These are phyloP conservation scores for Cardiospermum halicacabum DNA, from an alignment of 345 rosid species.

Conservation along the genomic window DNA sequence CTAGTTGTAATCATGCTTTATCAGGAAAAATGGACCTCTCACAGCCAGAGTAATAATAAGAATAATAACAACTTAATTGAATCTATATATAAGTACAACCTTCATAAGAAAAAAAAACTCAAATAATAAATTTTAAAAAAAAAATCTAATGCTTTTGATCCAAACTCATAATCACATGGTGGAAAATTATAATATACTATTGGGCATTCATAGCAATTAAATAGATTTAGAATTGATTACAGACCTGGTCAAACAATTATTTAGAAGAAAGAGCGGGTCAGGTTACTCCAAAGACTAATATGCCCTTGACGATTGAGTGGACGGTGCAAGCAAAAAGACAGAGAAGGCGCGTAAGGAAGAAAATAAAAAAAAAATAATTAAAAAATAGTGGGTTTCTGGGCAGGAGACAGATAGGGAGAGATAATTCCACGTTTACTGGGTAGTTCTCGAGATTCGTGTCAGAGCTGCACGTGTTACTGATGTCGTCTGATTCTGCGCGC, in stretches of 20 bases:
- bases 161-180: too few species aligned
- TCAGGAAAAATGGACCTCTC: background rate
- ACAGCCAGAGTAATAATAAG: background rate
- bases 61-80: background rate
- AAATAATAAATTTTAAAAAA: too few species aligned
- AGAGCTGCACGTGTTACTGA: slow-evolving; percentile 28
- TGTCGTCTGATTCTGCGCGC: slow-evolving; percentile 17
- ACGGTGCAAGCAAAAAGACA: background rate
- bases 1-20: slow-evolving; percentile 6
- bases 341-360: slow-evolving; percentile 7
- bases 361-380: too few species aligned
- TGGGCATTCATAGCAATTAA: too few species aligned
- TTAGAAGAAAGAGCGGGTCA: background rate
- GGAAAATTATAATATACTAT: too few species aligned
- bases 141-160: too few species aligned
- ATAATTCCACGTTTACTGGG: slow-evolving; percentile 28
- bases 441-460: slow-evolving; percentile 23
- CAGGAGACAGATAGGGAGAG: slow-evolving; percentile 31
- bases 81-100: too few species aligned
- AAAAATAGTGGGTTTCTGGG: slow-evolving; percentile 2
- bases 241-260: too few species aligned
- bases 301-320: background rate
- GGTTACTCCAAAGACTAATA: too few species aligned
- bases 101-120: too few species aligned
- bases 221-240: too few species aligned